These are phyloP conservation scores for Chlamydomonas urium DNA, from an alignment of 139 green algal species.

Conservation along the genomic window DNA sequence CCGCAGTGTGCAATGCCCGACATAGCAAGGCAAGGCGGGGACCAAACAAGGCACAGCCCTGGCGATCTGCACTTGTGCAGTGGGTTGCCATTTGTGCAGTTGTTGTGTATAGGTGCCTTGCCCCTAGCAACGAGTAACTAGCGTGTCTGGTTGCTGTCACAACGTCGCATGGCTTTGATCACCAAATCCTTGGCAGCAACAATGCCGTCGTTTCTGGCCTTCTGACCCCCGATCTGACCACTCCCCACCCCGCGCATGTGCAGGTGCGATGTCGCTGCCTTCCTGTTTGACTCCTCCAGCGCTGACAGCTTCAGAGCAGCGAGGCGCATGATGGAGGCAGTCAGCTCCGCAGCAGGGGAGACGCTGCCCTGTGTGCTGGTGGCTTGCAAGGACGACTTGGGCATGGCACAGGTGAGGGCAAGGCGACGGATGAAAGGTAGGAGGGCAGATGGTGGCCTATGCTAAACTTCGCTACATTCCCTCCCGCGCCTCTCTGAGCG, in stretches of 20 bases:
- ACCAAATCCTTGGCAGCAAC: not conserved
- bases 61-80: not conserved
- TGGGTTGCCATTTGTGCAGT: too few relatives aligned
- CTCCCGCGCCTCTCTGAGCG: not conserved
- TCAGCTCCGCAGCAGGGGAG: slow-evolving; percentile 41
- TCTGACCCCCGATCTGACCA: not conserved
- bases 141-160: not conserved
- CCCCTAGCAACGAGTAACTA: not conserved
- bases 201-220: not conserved
- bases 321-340: slow-evolving; percentile 14
- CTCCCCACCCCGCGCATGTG: not conserved
- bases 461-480: not conserved
- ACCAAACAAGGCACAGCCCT: not conserved
- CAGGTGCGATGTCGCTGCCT: slow-evolving; percentile 51
- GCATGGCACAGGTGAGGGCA: slow-evolving; percentile 34
- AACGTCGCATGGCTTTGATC: not conserved
- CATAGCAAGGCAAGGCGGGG: not conserved
- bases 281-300: slow-evolving; percentile 58
- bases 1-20: not conserved
- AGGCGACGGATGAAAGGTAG: not conserved
- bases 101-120: not conserved
- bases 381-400: slow-evolving; percentile 54
- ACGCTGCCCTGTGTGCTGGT: slow-evolving; percentile 61
- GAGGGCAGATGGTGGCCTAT: not conserved
- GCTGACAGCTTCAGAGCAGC: slow-evolving; percentile 33